Evolutionary conservation across 345 rosid species (phyloP).

Genomic region (Syzygium oleosum): DNA sequence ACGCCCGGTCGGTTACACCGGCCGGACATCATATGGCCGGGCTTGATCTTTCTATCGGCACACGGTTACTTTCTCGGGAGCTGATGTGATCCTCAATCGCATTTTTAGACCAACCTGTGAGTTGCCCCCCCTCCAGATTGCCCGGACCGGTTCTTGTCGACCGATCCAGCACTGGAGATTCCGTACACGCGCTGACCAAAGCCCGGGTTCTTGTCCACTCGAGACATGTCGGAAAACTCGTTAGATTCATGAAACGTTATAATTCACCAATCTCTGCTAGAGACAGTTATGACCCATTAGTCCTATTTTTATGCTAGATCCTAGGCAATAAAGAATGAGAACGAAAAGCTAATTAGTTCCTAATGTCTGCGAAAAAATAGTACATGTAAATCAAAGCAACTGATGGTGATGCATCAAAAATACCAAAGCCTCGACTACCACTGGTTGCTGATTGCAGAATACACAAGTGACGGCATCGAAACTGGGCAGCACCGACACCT

Average conservation of each 20-base stretch:
- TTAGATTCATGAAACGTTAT: not conserved
- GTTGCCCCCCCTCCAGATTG: rapidly evolving
- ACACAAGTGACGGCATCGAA: not conserved
- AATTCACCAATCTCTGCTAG: not conserved
- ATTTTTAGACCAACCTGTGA: not conserved
- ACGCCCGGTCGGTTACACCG: not conserved
- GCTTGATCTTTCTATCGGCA: not conserved
- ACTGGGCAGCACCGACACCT: not conserved
- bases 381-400: not conserved
- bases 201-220: not conserved
- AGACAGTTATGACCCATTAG: not conserved
- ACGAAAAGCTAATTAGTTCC: not conserved
- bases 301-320: not conserved
- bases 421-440: not conserved
- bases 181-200: rapidly evolving
- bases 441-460: not conserved
- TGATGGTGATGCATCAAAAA: not conserved
- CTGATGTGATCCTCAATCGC: not conserved
- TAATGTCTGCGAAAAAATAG: not conserved
- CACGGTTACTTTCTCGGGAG: not conserved
- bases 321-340: not conserved
- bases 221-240: not conserved
- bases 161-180: not conserved
- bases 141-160: not conserved
- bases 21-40: not conserved